Base-by-base conservation (phyloP, 257 asterid species). In the Cynanchum wilfordii region DNA sequence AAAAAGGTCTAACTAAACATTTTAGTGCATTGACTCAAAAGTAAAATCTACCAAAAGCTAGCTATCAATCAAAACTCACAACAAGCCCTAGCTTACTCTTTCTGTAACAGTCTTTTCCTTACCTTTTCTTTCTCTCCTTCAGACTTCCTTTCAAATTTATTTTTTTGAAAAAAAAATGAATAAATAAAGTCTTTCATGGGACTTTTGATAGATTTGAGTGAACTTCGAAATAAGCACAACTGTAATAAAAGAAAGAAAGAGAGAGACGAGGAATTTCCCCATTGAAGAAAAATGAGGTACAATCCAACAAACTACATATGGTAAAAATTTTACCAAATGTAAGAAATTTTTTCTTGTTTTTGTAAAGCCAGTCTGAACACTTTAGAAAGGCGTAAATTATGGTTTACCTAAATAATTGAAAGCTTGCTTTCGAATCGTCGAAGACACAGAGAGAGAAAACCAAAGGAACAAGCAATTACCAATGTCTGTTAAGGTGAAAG, bases 291-390 rank as follows among this genome's bases (percentile, higher is more conserved):
- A 51, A 51, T 72, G 36, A 72, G 73, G 77, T 81, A 72, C 72
- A 58, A 49, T 74, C 44, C 73, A 66, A 70, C 10, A 75, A 52
- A 17, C 50, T 60, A 63, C 56, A 75, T 55, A 67, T 52, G 69
- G 51, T 58, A 52, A 44, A 51, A 45, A 27, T 59, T 73, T 71
- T 66, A 55, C 73, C 68, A 51, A 36, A 50, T 25, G 69, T 25
- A 57, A 42, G 73, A 33, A 33, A 33, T 2, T 2, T 79, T 56
- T 87, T 76, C 62, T 33, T 4, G 40, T 36, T 79, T 30, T 45
- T 79, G 87, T 67, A 73, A 75, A 74, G 73, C 81, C 27, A 64
- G 54, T 77, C 86, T 80, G 84, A 84, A 71, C 79, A 75, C 80
- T 78, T 71, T 77, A 63, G 70, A 80, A 83, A 76, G 73, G 78